Conservation (phyloP, 2,329 filamentous ascomycete genomes). For the Trichophyton equinum region DNA sequence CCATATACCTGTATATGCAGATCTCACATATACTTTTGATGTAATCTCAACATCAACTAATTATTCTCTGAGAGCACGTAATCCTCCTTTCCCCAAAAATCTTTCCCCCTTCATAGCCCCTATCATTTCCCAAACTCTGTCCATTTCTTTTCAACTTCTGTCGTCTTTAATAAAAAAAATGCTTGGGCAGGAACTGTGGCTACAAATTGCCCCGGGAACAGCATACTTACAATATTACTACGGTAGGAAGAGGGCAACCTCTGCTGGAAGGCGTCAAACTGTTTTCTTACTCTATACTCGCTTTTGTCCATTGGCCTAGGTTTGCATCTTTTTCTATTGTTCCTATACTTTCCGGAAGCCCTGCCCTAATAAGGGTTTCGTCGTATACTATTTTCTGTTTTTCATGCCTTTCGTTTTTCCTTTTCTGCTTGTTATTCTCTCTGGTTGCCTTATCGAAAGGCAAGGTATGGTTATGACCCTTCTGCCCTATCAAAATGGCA, state of each 20-base stretch:
- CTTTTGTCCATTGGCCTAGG: neutral
- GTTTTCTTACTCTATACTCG: neutral
- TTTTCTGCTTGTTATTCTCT: neutral
- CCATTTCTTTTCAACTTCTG: neutral
- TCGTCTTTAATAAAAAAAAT: neutral
- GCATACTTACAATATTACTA: conserved; percentile 3
- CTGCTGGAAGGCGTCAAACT: conserved; percentile 5
- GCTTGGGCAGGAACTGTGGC: neutral
- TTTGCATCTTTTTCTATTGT: neutral
- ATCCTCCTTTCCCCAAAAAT: neutral
- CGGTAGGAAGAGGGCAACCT: conserved; percentile 9
- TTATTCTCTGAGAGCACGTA: neutral
- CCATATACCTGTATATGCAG: neutral
- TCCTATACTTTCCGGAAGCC: neutral
- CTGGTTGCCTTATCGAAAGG: neutral
- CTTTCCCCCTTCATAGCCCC: neutral
- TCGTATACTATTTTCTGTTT: neutral
- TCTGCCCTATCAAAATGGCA: neutral
- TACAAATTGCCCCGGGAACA: neutral
- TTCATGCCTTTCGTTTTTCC: neutral
- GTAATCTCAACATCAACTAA: neutral
- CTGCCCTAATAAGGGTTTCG: neutral
- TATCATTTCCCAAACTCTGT: neutral
- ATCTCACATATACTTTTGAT: neutral
- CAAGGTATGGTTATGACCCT: neutral